Evolutionary conservation across 495 filamentous ascomycete species (phyloP).

Genomic region (Pseudomonodictys pantanalensis): DNA sequence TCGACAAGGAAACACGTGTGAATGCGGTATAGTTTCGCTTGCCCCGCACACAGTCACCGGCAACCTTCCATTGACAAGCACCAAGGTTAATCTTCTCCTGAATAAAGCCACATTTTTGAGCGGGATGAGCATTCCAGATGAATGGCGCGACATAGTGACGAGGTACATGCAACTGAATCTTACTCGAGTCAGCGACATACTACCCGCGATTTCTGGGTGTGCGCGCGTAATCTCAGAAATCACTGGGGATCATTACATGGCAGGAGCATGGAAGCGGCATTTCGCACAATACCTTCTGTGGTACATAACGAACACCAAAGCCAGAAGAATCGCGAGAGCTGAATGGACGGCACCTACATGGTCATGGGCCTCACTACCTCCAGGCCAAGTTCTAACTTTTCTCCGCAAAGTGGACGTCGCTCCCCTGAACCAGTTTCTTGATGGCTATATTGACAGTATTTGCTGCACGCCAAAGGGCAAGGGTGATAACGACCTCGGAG

Average conservation of each 20-base stretch:
- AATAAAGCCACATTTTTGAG: background rate
- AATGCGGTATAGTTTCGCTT: background rate
- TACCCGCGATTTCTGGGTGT: slow-evolving; percentile 5
- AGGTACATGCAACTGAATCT: background rate
- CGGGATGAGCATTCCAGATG: background rate
- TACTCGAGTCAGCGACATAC: background rate
- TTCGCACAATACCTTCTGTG: background rate
- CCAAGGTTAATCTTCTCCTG: background rate
- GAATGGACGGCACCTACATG: slow-evolving; percentile 3
- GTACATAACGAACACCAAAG: background rate
- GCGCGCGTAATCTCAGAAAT: background rate
- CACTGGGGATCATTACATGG: background rate
- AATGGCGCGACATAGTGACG: slow-evolving; percentile 3
- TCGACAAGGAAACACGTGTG: background rate
- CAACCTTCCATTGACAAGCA: background rate
- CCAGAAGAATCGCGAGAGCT: background rate
- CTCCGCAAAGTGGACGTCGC: background rate
- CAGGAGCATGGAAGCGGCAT: slow-evolving; percentile 1
- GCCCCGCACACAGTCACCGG: background rate
- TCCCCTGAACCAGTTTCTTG: background rate
- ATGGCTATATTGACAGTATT: background rate
- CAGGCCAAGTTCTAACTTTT: background rate
- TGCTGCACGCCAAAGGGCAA: too few species aligned
- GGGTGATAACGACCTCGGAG: background rate
- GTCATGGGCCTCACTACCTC: slow-evolving; percentile 1